Percentiles rank a stretch among this genome's conserved stretches.
Conservation (phyloP, 1,284 basidiomycete species). For the Fomitopsis betulina region DNA sequence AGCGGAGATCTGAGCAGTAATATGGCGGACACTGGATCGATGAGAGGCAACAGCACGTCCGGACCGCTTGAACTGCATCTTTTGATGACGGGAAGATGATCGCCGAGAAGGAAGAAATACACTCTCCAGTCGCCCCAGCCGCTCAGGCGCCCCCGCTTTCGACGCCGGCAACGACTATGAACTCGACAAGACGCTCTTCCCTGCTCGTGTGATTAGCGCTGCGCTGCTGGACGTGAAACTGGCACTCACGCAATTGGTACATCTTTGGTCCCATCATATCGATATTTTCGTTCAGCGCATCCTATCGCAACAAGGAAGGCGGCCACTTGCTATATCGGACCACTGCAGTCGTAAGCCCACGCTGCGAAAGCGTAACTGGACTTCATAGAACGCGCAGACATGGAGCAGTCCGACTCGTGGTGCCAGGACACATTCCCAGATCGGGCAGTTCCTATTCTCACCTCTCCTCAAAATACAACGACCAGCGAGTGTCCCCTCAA, state of each 20-base stretch:
- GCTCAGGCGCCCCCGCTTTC: conserved; percentile 4
- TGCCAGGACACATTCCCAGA: background rate
- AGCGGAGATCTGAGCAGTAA: conserved; percentile 25
- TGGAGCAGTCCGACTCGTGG: background rate
- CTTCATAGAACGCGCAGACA: too few relatives aligned
- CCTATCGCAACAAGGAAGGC: background rate
- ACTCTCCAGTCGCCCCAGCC: conserved; percentile 4
- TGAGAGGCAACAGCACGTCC: conserved; percentile 21
- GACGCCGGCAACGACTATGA: conserved; percentile 18
- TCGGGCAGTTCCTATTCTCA: background rate
- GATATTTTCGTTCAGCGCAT: background rate
- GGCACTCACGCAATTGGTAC: conserved; percentile 17
- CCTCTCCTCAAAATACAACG: background rate
- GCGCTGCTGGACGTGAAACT: conserved; percentile 14
- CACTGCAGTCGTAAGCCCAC: background rate
- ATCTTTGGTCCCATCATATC: conserved; percentile 13
- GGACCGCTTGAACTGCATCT: conserved; percentile 18
- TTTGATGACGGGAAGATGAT: conserved; percentile 24
- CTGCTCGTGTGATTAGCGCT: conserved; percentile 23
- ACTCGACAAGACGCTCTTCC: conserved; percentile 18
- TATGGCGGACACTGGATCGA: conserved; percentile 24
- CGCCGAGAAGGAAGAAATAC: conserved; percentile 19
- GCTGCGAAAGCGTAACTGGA: too few relatives aligned
- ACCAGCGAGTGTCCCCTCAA: background rate
- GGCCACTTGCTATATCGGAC: background rate